Conservation (phyloP, 495 filamentous ascomycete genomes). For the Xylaria cubensis region DNA sequence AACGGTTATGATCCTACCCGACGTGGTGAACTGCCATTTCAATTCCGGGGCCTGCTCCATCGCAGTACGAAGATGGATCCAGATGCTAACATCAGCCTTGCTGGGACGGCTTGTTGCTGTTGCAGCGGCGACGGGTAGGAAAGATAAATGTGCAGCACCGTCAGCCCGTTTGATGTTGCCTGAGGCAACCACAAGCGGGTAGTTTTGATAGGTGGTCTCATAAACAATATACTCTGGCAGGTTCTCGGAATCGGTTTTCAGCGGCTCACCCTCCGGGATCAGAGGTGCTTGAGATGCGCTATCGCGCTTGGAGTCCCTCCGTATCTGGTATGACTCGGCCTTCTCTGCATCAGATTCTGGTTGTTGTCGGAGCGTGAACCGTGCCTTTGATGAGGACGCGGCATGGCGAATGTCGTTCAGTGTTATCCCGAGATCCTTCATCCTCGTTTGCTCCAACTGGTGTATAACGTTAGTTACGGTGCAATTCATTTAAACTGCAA, state of each 20-base stretch:
- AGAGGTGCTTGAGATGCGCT: conserved; percentile 26
- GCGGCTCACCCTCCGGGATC: conserved; percentile 36
- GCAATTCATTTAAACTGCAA: too few relatives aligned
- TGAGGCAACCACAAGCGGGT: conserved; percentile 41
- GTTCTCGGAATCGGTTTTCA: conserved; percentile 36
- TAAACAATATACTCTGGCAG: conserved; percentile 47
- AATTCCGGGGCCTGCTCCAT: conserved; percentile 38
- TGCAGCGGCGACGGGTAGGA: conserved; percentile 34
- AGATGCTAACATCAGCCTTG: conserved; percentile 45
- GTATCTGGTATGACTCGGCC: conserved; percentile 39
- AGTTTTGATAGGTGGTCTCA: conserved; percentile 48
- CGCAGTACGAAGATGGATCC: conserved; percentile 44
- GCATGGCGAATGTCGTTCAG: conserved; percentile 47
- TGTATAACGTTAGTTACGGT: not conserved
- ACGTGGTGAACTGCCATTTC: conserved; percentile 40
- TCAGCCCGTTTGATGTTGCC: conserved; percentile 44
- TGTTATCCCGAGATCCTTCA: conserved; percentile 41
- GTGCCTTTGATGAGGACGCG: conserved; percentile 42
- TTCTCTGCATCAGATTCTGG: conserved; percentile 31
- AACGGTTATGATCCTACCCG: conserved; percentile 38
- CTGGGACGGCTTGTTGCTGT: conserved; percentile 30
- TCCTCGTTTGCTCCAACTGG: conserved; percentile 46
- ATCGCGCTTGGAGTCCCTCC: conserved; percentile 33
- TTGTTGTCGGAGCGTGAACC: conserved; percentile 39
- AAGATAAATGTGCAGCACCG: conserved; percentile 37